Evolutionary conservation across 768 basidiomycete species (phyloP).

Genomic region (Mycena galericulata): DNA sequence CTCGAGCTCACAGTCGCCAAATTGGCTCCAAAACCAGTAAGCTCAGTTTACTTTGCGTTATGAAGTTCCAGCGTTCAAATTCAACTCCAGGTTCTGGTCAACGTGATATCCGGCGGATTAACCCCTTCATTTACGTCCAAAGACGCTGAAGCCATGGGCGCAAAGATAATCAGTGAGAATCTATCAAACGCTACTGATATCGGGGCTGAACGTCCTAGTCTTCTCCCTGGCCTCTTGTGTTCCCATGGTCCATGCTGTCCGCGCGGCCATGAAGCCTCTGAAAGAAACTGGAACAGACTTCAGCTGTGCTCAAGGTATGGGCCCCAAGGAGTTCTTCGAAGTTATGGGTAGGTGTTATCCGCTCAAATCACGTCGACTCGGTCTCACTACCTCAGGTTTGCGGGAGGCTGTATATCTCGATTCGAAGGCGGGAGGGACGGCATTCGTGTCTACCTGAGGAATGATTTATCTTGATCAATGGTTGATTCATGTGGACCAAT

Average conservation of each 20-base stretch:
- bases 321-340: slow-evolving; percentile 82
- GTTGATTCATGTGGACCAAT: no score
- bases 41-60: slow-evolving; percentile 27
- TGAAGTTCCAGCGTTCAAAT: no score
- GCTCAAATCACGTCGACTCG: neutral
- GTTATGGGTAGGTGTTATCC: slow-evolving; percentile 68
- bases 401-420: slow-evolving; percentile 19
- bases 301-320: slow-evolving; percentile 69
- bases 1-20: slow-evolving; percentile 73
- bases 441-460: slow-evolving; percentile 20
- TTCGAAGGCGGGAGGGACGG: slow-evolving; percentile 31
- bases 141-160: slow-evolving; percentile 79
- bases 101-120: slow-evolving; percentile 83
- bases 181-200: neutral
- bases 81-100: slow-evolving; percentile 68
- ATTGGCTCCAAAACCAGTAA: slow-evolving; percentile 76
- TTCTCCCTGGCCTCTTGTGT: slow-evolving; percentile 84
- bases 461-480: no score
- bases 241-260: slow-evolving; percentile 81
- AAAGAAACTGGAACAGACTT: slow-evolving; percentile 87
- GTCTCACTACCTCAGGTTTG: neutral
- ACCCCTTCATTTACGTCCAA: slow-evolving; percentile 79
- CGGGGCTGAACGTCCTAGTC: slow-evolving; percentile 51
- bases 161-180: slow-evolving; percentile 79
- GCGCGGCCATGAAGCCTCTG: slow-evolving; percentile 79